Evolutionary conservation across 768 basidiomycete genomes (phyloP).

Genomic region (Sporobolomyces pararoseus): DNA sequence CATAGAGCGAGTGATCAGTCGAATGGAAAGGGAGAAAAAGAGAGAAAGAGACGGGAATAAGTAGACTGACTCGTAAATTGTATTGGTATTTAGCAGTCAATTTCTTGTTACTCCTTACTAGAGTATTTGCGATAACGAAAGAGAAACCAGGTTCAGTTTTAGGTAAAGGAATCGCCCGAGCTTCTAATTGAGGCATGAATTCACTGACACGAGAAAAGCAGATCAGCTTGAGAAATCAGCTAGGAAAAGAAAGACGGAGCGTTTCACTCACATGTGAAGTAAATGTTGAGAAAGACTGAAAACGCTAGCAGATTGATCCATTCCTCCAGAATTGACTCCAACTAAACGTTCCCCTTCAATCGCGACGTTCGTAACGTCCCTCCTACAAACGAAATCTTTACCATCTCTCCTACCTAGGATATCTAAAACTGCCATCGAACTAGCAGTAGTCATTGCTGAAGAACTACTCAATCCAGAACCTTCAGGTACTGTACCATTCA

Average conservation of each 20-base stretch:
- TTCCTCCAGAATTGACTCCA: slow-evolving; percentile 52
- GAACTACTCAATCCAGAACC: slow-evolving; percentile 84
- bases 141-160: slow-evolving; percentile 47
- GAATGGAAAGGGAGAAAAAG: background rate
- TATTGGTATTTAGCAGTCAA: slow-evolving; percentile 71
- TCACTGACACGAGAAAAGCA: slow-evolving; percentile 61
- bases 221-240: background rate
- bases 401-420: slow-evolving; percentile 65
- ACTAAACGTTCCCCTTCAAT: slow-evolving; percentile 60
- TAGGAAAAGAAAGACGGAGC: background rate
- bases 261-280: slow-evolving; percentile 44
- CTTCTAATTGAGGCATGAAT: slow-evolving; percentile 70
- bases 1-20: too few relatives aligned
- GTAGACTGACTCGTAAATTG: slow-evolving; percentile 59
- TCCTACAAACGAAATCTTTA: slow-evolving; percentile 58
- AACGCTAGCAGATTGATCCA: slow-evolving; percentile 88
- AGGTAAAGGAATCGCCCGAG: slow-evolving; percentile 65
- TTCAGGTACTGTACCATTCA: slow-evolving; percentile 66
- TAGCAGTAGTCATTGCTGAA: slow-evolving; percentile 85
- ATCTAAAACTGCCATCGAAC: slow-evolving; percentile 68
- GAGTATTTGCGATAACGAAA: slow-evolving; percentile 77
- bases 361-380: slow-evolving; percentile 69
- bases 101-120: slow-evolving; percentile 75
- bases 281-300: slow-evolving; percentile 68
- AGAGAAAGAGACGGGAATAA: background rate